These are phyloP conservation scores for Ophiobolus disseminans DNA, from an alignment of 2,329 filamentous ascomycete species.

Conservation along the genomic window DNA sequence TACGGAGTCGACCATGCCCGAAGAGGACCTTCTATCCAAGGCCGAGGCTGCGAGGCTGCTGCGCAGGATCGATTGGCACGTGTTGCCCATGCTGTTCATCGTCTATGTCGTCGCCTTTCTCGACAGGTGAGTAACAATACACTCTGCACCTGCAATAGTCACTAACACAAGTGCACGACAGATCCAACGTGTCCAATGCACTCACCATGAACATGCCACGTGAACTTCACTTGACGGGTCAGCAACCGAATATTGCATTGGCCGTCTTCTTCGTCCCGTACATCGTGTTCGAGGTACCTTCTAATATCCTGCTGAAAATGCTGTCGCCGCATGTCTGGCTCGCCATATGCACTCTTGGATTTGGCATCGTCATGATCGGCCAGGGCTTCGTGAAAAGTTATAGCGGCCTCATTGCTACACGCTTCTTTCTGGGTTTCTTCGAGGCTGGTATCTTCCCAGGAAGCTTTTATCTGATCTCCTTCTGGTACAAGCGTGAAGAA, in stretches of 20 bases:
- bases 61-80: constrained; percentile 9
- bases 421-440: constrained; percentile 70
- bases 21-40: not conserved
- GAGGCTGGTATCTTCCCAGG: constrained; percentile 70
- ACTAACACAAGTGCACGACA: not conserved
- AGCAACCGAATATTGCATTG: constrained; percentile 25
- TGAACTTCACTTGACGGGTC: constrained; percentile 22
- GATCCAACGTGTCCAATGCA: constrained; percentile 20
- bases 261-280: constrained; percentile 54
- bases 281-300: constrained; percentile 66
- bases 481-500: constrained; percentile 80
- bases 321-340: constrained; percentile 39
- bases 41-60: constrained; percentile 11
- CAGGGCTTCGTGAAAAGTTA: constrained; percentile 70
- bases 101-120: constrained; percentile 16
- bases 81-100: constrained; percentile 11
- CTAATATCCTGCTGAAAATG: constrained; percentile 56
- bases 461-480: constrained; percentile 79
- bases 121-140: constrained; percentile 9
- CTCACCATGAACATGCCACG: constrained; percentile 21
- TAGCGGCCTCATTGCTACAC: constrained; percentile 58
- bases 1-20: not conserved
- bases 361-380: constrained; percentile 71
- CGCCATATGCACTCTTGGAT: constrained; percentile 71
- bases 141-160: not conserved